Evolutionary conservation across 805 yeast genomes (phyloP), one percentile per base, ranked within the genome.

Genomic region (Zygoascus ofunaensis): DNA sequence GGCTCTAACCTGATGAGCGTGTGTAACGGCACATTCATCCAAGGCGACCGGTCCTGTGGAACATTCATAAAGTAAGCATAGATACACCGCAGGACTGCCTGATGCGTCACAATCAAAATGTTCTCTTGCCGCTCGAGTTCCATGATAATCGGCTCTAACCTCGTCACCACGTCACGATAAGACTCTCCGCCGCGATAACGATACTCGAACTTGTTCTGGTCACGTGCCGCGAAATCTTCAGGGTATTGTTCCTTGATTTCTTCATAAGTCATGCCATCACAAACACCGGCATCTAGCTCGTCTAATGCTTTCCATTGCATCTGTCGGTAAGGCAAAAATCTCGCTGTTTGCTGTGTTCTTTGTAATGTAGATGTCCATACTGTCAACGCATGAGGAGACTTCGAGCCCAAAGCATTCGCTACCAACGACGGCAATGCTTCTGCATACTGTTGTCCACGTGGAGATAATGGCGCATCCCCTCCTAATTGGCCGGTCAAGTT

Each of bases 61-160:
- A 92, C 94, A 60, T 92, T 90, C 97, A 92, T 92, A 60, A 89
- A 92, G 64, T 92, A 92, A 5, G 98, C 97, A 64, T 92, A 92
- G 42, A 92, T 80, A 60, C 99, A 92, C 57, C 99, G 76, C 52
- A 92, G 70, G 8, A 92, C 97, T 0, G 97, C 97, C 65, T 92
- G 99, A 63, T 92, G 99, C 3, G 98, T 92, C 36, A 92, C 92
- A 48, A 92, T 90, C 60, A 92, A 71, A 41, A 92, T 87, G 62
- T 92, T 89, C 56, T 92, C 97, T 65, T 90, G 97, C 48, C 97
- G 80, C 66, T 92, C 99, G 52, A 92, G 73, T 64, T 92, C 98
- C 98, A 92, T 92, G 49, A 92, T 92, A 53, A 92, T 87, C 4
- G 99, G 99, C 61, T 92, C 99, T 45, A 92, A 71, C 46, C 99